These are phyloP conservation scores for Bruguiera gymnorhiza DNA, from an alignment of 345 rosid species.

Conservation along the genomic window DNA sequence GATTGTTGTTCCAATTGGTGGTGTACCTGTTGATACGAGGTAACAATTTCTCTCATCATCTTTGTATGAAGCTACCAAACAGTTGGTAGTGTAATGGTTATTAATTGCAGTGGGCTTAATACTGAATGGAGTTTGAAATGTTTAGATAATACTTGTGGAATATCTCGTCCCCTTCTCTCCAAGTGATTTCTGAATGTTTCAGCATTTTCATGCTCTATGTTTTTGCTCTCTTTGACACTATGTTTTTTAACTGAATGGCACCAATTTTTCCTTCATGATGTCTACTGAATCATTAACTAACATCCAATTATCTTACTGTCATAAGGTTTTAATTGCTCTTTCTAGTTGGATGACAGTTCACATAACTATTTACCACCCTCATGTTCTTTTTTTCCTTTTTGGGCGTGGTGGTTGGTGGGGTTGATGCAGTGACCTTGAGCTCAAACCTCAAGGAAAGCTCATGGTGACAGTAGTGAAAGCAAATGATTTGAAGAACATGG, in stretches of 20 bases:
- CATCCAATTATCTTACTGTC: not conserved
- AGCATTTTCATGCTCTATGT: not conserved
- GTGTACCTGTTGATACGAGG: slow-evolving; percentile 83
- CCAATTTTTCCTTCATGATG: too few species aligned
- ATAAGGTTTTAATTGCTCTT: not conserved
- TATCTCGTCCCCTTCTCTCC: not conserved
- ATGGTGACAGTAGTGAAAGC: slow-evolving; percentile 67
- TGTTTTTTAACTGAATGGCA: not conserved
- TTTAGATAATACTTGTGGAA: not conserved
- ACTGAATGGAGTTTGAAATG: too few species aligned
- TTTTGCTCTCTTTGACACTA: not conserved
- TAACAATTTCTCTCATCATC: slow-evolving; percentile 22
- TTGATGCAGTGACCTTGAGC: slow-evolving; percentile 81
- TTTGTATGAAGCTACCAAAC: not conserved
- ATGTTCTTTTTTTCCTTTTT: not conserved
- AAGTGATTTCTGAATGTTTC: not conserved
- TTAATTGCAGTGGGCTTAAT: too few species aligned
- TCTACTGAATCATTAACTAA: too few species aligned
- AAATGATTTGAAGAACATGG: slow-evolving; percentile 91
- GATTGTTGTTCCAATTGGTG: slow-evolving; percentile 98
- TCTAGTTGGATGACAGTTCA: not conserved
- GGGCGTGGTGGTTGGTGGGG: not conserved
- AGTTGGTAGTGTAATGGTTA: too few species aligned
- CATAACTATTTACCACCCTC: not conserved
- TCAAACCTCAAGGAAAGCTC: slow-evolving; percentile 91